Conservation (phyloP, 2,329 filamentous ascomycete species). For the Penicillium glabrum region DNA sequence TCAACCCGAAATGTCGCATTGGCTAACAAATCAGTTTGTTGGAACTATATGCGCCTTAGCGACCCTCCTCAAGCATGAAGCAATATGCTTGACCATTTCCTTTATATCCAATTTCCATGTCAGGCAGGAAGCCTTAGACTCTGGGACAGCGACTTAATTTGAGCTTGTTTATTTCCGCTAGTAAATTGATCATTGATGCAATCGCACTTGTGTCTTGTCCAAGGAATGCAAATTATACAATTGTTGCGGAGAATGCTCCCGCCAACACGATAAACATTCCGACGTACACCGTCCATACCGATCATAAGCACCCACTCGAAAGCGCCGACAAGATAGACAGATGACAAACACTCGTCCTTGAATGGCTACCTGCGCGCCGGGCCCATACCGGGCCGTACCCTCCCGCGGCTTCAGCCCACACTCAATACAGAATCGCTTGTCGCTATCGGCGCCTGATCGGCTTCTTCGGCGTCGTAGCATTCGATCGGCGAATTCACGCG, state of each 20-base stretch:
- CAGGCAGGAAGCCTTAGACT: not conserved
- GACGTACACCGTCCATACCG: constrained; percentile 8
- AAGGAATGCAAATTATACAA: not conserved
- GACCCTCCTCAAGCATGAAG: constrained; percentile 25
- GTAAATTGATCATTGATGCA: not conserved
- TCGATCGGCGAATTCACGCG: constrained; percentile 23
- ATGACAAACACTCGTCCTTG: constrained; percentile 21
- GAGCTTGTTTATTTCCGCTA: not conserved
- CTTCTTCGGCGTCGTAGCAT: constrained; percentile 25
- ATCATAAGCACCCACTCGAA: constrained; percentile 14
- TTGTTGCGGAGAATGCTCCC: not conserved
- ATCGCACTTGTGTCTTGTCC: not conserved
- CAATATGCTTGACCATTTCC: not conserved
- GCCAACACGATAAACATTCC: constrained; percentile 15
- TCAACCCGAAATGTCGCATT: not conserved
- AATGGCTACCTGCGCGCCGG: constrained; percentile 22
- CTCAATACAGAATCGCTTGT: constrained; percentile 29
- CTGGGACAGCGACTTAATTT: not conserved
- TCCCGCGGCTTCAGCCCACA: constrained; percentile 26
- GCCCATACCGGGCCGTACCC: constrained; percentile 26
- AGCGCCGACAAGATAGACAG: constrained; percentile 23
- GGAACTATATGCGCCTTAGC: constrained; percentile 54
- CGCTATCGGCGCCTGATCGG: constrained; percentile 16
- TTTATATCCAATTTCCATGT: not conserved
- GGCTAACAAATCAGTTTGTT: constrained; percentile 49